Conservation (phyloP, 768 basidiomycete genomes). For the Hemileccinum rubropunctum region DNA sequence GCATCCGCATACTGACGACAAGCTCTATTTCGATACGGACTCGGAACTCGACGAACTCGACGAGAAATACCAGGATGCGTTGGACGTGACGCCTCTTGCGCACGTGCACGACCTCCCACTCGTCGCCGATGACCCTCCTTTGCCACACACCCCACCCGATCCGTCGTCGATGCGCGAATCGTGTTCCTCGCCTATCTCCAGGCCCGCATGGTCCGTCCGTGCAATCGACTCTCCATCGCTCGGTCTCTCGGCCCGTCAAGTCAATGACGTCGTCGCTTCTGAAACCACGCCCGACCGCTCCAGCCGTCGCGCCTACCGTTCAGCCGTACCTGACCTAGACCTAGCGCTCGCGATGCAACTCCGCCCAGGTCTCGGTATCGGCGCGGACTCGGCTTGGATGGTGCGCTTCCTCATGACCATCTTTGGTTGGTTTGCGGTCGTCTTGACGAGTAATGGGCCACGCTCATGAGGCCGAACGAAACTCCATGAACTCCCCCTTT, state of each 20-base stretch:
- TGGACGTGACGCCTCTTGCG: constrained; percentile 26
- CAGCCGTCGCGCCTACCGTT: constrained; percentile 32
- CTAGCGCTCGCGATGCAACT: constrained; percentile 78
- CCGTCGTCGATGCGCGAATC: constrained; percentile 14
- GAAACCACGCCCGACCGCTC: constrained; percentile 12
- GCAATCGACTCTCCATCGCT: constrained; percentile 23
- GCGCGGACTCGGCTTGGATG: constrained; percentile 77
- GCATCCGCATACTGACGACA: constrained; percentile 3
- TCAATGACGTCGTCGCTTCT: background rate
- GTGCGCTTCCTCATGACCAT: constrained; percentile 76
- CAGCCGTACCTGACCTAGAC: constrained; percentile 50
- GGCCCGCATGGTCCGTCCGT: constrained; percentile 32
- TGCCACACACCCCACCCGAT: constrained; percentile 9
- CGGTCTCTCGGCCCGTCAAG: constrained; percentile 12
- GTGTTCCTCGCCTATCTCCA: constrained; percentile 8
- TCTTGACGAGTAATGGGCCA: constrained; percentile 40
- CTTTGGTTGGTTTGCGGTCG: constrained; percentile 73
- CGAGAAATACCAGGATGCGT: constrained; percentile 31
- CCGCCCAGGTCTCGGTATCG: constrained; percentile 64
- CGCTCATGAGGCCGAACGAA: too few species aligned
- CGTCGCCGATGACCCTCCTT: constrained; percentile 13
- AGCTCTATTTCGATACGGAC: constrained; percentile 15
- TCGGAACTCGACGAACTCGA: constrained; percentile 24
- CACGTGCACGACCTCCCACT: constrained; percentile 18
- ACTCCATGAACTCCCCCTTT: too few species aligned